These are phyloP conservation scores for Fomes fomentarius DNA, from an alignment of 1,284 basidiomycete species.

Conservation along the genomic window DNA sequence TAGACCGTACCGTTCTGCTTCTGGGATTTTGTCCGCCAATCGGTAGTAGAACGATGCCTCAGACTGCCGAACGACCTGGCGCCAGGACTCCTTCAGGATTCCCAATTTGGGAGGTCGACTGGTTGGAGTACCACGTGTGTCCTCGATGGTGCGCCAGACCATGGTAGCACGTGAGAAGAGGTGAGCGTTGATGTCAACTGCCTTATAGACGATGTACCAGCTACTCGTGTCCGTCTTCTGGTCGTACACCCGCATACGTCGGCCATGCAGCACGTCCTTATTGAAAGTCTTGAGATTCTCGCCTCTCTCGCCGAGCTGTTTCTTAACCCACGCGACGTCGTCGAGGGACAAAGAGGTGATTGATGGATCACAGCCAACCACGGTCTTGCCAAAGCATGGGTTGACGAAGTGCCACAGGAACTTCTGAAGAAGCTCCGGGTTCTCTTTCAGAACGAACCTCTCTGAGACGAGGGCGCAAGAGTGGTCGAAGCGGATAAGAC, in stretches of 20 bases:
- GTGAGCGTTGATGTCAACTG: constrained; percentile 9
- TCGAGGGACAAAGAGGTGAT: neutral
- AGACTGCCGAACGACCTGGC: neutral
- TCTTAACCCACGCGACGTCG: neutral
- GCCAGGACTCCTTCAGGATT: constrained; percentile 24
- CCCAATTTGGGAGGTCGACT: neutral
- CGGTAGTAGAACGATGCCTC: constrained; percentile 16
- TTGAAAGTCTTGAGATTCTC: neutral
- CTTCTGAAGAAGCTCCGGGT: constrained; percentile 3
- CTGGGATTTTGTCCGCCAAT: neutral
- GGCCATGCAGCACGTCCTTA: neutral
- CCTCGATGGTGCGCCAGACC: constrained; percentile 14
- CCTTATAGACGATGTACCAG: constrained; percentile 9
- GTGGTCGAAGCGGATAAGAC: constrained; percentile 20
- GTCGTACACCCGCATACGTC: neutral
- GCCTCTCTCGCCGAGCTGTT: neutral
- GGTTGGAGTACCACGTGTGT: neutral
- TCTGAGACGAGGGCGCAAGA: constrained; percentile 9
- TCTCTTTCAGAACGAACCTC: neutral
- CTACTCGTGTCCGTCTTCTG: neutral
- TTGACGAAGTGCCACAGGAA: constrained; percentile 24
- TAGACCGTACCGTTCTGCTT: neutral
- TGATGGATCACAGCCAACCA: constrained; percentile 19
- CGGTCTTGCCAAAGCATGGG: constrained; percentile 1
- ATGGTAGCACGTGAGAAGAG: constrained; percentile 22